Base-by-base conservation (phyloP, 352 stramenopile species). In the Globisporangium nagaii region DNA sequence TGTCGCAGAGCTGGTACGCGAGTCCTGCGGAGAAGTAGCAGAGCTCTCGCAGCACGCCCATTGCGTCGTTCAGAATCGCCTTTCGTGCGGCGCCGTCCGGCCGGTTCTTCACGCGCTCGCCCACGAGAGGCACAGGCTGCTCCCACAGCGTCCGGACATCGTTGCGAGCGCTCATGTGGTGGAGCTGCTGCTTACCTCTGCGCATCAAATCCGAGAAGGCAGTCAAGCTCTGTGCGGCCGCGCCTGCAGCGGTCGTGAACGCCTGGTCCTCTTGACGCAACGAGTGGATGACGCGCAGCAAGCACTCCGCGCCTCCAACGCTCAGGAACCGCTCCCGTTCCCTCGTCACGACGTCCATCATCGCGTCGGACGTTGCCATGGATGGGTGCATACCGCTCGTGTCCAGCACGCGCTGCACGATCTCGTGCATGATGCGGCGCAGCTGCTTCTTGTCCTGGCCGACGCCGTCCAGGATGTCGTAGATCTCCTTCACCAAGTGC, bases 11-110 rank as follows among this genome's bases (percentile, higher is more conserved):
- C 52, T 89, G 72, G 13, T 76, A 56, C 8, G 84, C 73, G 54
- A 95, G 54, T 22, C 64, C 68, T 3, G 79, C 65, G 5, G 85
- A 89, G 51, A 92, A 84, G 61, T 93, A 93, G 66, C 79, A 89
- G 22, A 96, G 68, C 39, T 95, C 84, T 11, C 85, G 64, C 37
- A 96, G 61, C 20, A 95, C 75, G 0, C 67, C 74, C 80, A 90
- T 86, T n/a, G 75, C 75, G 61, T 88, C 76, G 52, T 90, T 86
- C 34, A 90, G 56, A 37, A 81, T 75, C 45, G 70, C 66, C 53
- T 80, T 80, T 24, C 73, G 58, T 41, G 79, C 59, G n/a, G 64
- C 65, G 32, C 68, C 64, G 49, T 88, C 75, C 4, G 64, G 67
- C 15, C 71, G 66, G 25, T 58, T 73, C 66, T 85, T 87, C 17